phyloP scores from a whole-genome alignment of 2,329 filamentous ascomycete species.

The Pseudogymnoascus sp. region DNA sequence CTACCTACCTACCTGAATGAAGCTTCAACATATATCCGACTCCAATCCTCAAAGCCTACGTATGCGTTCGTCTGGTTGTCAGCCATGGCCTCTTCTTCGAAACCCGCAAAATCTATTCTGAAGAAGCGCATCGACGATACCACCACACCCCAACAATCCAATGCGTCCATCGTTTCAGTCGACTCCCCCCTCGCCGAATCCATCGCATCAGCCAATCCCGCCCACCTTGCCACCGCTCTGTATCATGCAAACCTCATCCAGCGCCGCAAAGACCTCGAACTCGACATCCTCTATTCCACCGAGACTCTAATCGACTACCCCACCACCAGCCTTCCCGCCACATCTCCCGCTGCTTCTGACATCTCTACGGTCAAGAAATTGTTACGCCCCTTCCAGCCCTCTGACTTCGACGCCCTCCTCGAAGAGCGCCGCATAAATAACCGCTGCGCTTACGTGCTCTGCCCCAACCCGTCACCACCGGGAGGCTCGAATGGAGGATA shows the following conservation, averaged over 20 bases:
- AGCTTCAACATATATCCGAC: not conserved
- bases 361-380: constrained; percentile 56
- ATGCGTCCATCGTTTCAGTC: constrained; percentile 27
- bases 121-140: constrained; percentile 48
- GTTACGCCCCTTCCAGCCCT: constrained; percentile 70
- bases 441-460: constrained; percentile 79
- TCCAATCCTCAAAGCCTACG: not conserved
- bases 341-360: constrained; percentile 52
- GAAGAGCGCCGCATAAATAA: constrained; percentile 80
- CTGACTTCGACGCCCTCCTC: constrained; percentile 83
- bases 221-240: constrained; percentile 49
- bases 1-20: not conserved
- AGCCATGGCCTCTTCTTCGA: constrained; percentile 22
- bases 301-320: constrained; percentile 42
- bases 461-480: constrained; percentile 54
- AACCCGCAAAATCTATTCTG: constrained; percentile 48
- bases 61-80: constrained; percentile 1
- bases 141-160: constrained; percentile 20
- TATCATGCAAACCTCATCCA: constrained; percentile 79
- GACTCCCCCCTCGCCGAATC: constrained; percentile 35
- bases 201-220: constrained; percentile 41
- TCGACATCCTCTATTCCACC: constrained; percentile 66
- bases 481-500: constrained; percentile 55
- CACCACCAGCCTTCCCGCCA: constrained; percentile 40
- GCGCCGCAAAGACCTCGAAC: constrained; percentile 70